Percentiles rank a stretch among this genome's conserved stretches.
Evolutionary conservation across 2,329 filamentous ascomycete species (phyloP).

Genomic region (Penicillium palitans): DNA sequence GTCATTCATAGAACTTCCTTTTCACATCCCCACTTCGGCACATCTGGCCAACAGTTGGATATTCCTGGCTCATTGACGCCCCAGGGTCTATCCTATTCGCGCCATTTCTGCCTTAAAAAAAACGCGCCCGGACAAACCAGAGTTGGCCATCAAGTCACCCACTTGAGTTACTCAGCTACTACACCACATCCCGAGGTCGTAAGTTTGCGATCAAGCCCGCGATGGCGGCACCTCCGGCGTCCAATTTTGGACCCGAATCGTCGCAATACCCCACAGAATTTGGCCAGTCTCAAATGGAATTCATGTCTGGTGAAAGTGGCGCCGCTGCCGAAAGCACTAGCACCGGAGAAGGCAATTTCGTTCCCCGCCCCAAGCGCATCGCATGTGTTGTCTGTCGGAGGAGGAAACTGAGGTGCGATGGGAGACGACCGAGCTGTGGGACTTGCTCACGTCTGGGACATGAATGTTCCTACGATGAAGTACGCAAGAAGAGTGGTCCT

Average conservation of each 20-base stretch:
- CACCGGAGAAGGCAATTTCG: constrained; percentile 54
- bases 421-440: constrained; percentile 77
- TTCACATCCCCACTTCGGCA: constrained; percentile 9
- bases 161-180: constrained; percentile 14
- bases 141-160: constrained; percentile 9
- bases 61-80: constrained; percentile 5
- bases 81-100: not conserved
- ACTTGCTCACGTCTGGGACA: constrained; percentile 86
- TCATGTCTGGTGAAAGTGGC: constrained; percentile 20
- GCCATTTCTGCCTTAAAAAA: not conserved
- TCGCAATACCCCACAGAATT: constrained; percentile 32
- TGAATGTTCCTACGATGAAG: constrained; percentile 86
- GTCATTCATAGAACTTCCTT: constrained; percentile 18
- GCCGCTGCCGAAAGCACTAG: constrained; percentile 35
- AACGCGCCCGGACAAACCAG: constrained; percentile 10
- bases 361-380: constrained; percentile 85
- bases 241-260: constrained; percentile 16
- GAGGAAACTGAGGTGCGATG: constrained; percentile 89
- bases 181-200: not conserved
- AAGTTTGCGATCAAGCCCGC: constrained; percentile 9
- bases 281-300: constrained; percentile 14
- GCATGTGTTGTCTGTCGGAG: constrained; percentile 93
- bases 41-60: constrained; percentile 5
- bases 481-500: constrained; percentile 89
- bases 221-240: constrained; percentile 22